phyloP scores from a whole-genome alignment of 495 filamentous ascomycete species.

The Ascodesmis nigricans region DNA sequence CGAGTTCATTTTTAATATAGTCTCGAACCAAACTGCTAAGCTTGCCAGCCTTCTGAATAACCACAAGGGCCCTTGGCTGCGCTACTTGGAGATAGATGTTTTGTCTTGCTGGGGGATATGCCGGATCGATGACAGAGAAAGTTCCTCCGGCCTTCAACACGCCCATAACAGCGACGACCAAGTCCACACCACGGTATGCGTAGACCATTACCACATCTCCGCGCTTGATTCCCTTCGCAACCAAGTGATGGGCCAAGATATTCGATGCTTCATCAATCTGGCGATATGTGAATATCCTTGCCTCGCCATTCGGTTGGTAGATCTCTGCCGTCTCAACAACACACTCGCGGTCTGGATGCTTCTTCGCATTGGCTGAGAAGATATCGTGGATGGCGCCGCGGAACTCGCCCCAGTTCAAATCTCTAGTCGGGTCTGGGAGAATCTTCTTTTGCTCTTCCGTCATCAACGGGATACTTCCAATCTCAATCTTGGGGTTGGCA shows the following conservation, averaged over 20 bases:
- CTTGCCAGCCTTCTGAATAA: slow-evolving; percentile 55
- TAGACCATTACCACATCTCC: slow-evolving; percentile 92
- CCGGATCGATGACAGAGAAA: slow-evolving; percentile 68
- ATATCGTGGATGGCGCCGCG: slow-evolving; percentile 63
- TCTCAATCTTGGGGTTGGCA: slow-evolving; percentile 25
- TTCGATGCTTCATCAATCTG: slow-evolving; percentile 80
- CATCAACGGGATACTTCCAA: slow-evolving; percentile 30
- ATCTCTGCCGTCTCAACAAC: slow-evolving; percentile 60
- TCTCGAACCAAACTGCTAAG: slow-evolving; percentile 42
- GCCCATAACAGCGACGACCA: slow-evolving; percentile 45
- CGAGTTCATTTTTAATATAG: slow-evolving; percentile 53
- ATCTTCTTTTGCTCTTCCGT: slow-evolving; percentile 26
- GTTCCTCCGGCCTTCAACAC: slow-evolving; percentile 43
- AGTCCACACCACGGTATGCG: slow-evolving; percentile 55
- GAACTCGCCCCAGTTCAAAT: slow-evolving; percentile 68
- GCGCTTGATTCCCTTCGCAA: slow-evolving; percentile 44
- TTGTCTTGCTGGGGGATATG: slow-evolving; percentile 72
- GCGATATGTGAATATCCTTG: slow-evolving; percentile 57
- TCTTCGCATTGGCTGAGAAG: slow-evolving; percentile 47
- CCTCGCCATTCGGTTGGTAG: slow-evolving; percentile 26
- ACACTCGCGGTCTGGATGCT: slow-evolving; percentile 55
- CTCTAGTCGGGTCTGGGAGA: slow-evolving; percentile 51
- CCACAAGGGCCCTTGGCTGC: slow-evolving; percentile 52
- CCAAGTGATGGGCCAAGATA: slow-evolving; percentile 53
- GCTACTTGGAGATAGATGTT: slow-evolving; percentile 83